A percentile compares a stretch with the other conserved stretches of the same genome.
Evolutionary conservation across 495 filamentous ascomycete genomes (phyloP).

Genomic region (Bacidia gigantensis): DNA sequence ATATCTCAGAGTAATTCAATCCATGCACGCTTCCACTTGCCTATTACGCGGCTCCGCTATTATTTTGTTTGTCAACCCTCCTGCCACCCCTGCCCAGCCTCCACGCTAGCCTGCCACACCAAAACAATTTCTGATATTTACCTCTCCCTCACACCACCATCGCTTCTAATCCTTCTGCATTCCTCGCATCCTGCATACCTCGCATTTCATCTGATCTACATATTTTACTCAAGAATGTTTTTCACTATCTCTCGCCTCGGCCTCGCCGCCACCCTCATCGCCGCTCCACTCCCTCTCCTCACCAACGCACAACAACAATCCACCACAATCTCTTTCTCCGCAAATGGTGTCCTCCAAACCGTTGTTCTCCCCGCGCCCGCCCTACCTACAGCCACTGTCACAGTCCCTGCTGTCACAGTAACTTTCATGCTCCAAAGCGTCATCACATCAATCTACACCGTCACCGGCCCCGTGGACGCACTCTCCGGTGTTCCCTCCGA

Average conservation of each 20-base stretch:
- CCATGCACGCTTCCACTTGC: background rate
- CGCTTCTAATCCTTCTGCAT: conserved; percentile 3
- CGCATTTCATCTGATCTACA: background rate
- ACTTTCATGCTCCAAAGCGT: conserved; percentile 5
- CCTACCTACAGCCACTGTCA: conserved; percentile 9
- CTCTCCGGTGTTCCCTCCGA: conserved; percentile 1
- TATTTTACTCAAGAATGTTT: conserved; percentile 11
- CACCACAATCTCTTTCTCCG: conserved; percentile 11
- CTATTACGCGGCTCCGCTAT: background rate
- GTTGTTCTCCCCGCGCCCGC: conserved; percentile 11
- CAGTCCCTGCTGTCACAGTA: conserved; percentile 7
- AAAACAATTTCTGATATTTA: background rate
- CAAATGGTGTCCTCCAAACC: conserved; percentile 4
- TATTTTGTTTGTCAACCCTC: background rate
- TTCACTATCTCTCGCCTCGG: conserved; percentile 11
- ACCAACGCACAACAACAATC: conserved; percentile 5
- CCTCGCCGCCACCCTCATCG: conserved; percentile 7
- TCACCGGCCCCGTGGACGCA: conserved; percentile 9
- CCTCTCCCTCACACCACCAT: background rate
- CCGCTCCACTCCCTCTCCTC: conserved; percentile 8
- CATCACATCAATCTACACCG: conserved; percentile 12
- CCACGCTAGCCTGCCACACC: conserved; percentile 12
- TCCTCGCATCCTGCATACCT: background rate
- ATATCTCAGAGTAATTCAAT: no score
- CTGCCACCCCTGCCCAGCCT: conserved; percentile 6